Evolutionary conservation across 2,329 filamentous ascomycete genomes (phyloP).

Genomic region (Aureobasidium sp.): DNA sequence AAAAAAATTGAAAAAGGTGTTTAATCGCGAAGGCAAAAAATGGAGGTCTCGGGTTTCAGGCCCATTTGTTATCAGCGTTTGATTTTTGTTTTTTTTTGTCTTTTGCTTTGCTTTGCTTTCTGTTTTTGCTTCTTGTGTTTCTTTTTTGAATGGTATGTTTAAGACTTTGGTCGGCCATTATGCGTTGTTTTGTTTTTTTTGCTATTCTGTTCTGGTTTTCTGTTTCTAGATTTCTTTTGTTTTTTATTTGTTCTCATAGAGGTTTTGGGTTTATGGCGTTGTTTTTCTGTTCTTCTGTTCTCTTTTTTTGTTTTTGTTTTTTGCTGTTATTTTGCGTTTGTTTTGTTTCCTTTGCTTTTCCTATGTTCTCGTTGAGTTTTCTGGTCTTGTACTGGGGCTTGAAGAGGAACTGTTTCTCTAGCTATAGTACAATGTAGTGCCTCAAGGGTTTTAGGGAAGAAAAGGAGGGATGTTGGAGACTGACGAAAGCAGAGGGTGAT

Average conservation of each 20-base stretch:
- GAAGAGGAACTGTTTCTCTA: background rate
- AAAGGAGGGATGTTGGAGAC: no score
- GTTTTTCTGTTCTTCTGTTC: no score
- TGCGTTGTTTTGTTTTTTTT: background rate
- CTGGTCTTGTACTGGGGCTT: background rate
- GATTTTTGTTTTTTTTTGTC: background rate
- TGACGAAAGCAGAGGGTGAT: no score
- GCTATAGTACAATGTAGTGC: no score
- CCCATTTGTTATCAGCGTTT: background rate
- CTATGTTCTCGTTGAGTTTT: background rate
- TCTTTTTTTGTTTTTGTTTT: background rate
- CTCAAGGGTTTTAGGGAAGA: no score
- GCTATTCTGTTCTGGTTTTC: background rate
- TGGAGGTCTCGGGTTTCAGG: background rate
- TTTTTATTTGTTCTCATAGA: background rate
- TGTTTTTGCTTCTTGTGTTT: background rate
- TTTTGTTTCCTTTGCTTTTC: background rate
- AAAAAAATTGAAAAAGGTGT: slow-evolving; percentile 3
- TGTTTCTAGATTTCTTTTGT: background rate
- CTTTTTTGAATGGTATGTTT: background rate
- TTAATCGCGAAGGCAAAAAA: slow-evolving; percentile 8
- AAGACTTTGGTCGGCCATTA: background rate
- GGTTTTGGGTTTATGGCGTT: background rate
- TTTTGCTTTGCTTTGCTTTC: background rate
- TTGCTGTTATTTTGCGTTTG: background rate